Evolutionary conservation across 176 grass and related monocot genomes (phyloP).

Genomic region (Hyparrhenia diplandra): DNA sequence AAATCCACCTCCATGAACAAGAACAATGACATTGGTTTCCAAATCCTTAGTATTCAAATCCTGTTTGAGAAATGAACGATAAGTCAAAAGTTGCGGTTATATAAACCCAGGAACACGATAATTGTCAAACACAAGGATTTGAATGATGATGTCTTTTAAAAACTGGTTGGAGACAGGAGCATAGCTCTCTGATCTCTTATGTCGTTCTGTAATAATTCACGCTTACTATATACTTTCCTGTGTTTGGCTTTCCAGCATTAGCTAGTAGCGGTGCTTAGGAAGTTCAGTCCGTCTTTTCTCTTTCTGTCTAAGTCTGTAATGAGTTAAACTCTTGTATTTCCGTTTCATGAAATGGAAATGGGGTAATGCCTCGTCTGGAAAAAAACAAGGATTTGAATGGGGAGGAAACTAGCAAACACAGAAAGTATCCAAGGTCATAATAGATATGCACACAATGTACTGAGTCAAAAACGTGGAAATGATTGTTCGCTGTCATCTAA

Average conservation of each 20-base stretch:
- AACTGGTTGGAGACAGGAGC: no score
- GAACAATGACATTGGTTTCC: constrained; percentile 79
- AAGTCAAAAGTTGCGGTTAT: background rate
- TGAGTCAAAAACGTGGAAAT: background rate
- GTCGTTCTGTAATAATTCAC: no score
- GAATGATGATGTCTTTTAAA: no score
- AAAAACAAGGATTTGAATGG: background rate
- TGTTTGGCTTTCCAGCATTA: no score
- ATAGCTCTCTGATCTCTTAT: no score
- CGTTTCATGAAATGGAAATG: no score
- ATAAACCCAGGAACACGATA: background rate
- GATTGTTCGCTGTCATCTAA: background rate
- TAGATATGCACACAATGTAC: background rate
- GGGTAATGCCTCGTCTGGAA: no score
- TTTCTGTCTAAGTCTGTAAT: no score
- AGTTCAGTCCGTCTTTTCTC: no score
- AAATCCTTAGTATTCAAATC: constrained; percentile 69
- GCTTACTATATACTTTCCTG: no score
- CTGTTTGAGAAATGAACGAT: constrained; percentile 38
- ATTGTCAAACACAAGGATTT: background rate
- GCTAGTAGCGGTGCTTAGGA: no score
- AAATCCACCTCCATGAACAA: constrained; percentile 95
- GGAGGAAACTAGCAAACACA: background rate
- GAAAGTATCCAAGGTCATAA: background rate
- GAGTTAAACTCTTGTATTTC: no score